A percentile compares a stretch with the other conserved stretches of the same genome.
These are phyloP conservation scores for Moesziomyces sp. DNA, from an alignment of 1,284 basidiomycete species.

Conservation along the genomic window DNA sequence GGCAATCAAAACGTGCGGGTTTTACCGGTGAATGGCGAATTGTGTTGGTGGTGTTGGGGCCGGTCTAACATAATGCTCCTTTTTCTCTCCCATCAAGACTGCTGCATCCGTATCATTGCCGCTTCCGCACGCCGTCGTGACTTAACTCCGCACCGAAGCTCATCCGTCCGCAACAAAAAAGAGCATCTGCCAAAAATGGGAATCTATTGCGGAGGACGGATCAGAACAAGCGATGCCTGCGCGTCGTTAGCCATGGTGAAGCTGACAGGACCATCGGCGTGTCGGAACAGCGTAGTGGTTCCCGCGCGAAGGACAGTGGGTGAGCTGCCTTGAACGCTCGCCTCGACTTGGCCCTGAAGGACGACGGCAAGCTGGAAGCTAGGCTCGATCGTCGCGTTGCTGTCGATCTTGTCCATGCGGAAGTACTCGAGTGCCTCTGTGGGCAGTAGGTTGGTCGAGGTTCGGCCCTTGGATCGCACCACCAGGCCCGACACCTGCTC, in stretches of 20 bases:
- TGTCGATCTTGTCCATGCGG: conserved; percentile 26
- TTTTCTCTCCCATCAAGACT: too few relatives aligned
- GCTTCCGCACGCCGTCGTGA: too few relatives aligned
- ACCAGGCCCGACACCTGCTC: conserved; percentile 14
- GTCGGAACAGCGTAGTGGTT: conserved; percentile 18
- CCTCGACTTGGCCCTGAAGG: conserved; percentile 19
- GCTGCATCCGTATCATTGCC: too few relatives aligned
- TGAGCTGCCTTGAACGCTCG: background rate
- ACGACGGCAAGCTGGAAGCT: conserved; percentile 39
- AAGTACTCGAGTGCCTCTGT: conserved; percentile 24
- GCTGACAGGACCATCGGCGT: conserved; percentile 18
- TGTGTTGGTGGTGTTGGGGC: too few relatives aligned
- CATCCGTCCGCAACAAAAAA: too few relatives aligned
- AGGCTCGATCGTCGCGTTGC: conserved; percentile 5
- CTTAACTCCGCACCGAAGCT: too few relatives aligned
- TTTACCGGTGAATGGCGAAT: too few relatives aligned
- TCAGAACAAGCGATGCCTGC: conserved; percentile 10
- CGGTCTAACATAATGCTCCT: too few relatives aligned
- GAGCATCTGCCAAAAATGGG: too few relatives aligned
- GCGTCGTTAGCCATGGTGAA: conserved; percentile 9
- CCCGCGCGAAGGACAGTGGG: conserved; percentile 13
- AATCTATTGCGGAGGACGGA: conserved; percentile 16
- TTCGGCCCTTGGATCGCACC: background rate
- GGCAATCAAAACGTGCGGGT: too few relatives aligned
- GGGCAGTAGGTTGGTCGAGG: conserved; percentile 16